phyloP scores from a whole-genome alignment of 1,284 basidiomycete genomes.

The Fomitiporia mediterranea region DNA sequence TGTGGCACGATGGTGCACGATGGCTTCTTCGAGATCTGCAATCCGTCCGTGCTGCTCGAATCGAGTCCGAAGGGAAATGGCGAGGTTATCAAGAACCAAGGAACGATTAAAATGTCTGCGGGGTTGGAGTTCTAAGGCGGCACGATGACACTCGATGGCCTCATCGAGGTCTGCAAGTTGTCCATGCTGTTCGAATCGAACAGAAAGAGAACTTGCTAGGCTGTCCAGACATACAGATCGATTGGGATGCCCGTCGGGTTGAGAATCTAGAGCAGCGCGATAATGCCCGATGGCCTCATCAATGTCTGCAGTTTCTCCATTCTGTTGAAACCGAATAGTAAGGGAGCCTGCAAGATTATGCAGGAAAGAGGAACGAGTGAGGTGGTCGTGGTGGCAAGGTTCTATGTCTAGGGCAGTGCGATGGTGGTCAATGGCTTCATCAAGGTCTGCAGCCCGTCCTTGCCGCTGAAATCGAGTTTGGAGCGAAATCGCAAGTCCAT shows the following conservation, averaged over 20 bases:
- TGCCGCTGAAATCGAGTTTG: background rate
- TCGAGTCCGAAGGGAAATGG: background rate
- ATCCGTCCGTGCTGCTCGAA: conserved; percentile 20
- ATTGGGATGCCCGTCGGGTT: background rate
- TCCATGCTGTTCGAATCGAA: background rate
- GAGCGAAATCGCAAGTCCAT: background rate
- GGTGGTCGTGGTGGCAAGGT: background rate
- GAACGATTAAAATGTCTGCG: background rate
- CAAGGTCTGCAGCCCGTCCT: background rate
- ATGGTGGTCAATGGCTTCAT: background rate
- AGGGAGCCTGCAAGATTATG: background rate
- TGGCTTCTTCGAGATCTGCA: conserved; percentile 15
- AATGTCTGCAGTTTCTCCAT: background rate
- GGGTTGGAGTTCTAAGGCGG: background rate
- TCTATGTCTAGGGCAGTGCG: background rate
- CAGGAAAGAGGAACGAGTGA: background rate
- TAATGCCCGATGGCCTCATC: background rate
- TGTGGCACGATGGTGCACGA: background rate
- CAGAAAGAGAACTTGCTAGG: background rate
- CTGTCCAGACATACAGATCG: background rate
- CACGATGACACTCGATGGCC: background rate
- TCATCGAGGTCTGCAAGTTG: background rate
- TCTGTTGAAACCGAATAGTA: background rate
- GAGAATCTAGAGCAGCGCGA: background rate
- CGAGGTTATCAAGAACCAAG: background rate